Conservation (phyloP, 108 stramenopile genomes). For the Thalassiosira profunda region DNA sequence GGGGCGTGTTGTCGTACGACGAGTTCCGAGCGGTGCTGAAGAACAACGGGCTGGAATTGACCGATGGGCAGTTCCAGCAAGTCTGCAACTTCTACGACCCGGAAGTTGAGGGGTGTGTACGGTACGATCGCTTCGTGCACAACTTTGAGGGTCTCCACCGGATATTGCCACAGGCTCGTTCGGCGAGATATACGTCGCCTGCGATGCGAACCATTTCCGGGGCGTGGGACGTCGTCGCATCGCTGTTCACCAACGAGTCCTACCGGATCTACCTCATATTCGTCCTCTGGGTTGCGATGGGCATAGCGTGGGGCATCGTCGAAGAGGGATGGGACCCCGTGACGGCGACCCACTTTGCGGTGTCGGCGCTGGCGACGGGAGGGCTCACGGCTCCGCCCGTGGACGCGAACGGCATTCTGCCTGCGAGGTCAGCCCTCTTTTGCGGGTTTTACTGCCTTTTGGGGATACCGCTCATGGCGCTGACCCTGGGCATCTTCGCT, state of each 20-base stretch:
- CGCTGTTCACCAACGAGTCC: neutral
- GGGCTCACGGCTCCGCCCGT: slow-evolving; percentile 72
- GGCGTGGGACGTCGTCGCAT: slow-evolving; percentile 1
- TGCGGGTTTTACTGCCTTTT: slow-evolving; percentile 72
- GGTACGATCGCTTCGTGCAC: slow-evolving; percentile 15
- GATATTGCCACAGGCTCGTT: slow-evolving; percentile 11
- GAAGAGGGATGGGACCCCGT: slow-evolving; percentile 65
- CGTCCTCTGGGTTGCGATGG: slow-evolving; percentile 48
- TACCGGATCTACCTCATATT: slow-evolving; percentile 64
- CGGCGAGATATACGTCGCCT: neutral
- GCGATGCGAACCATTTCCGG: neutral
- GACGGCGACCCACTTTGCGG: slow-evolving; percentile 75
- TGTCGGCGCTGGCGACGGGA: slow-evolving; percentile 74
- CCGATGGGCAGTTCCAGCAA: slow-evolving; percentile 16
- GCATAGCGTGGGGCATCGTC: slow-evolving; percentile 58
- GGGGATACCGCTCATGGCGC: slow-evolving; percentile 69
- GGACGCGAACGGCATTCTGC: slow-evolving; percentile 57
- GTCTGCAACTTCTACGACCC: slow-evolving; percentile 31
- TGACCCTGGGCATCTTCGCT: slow-evolving; percentile 72
- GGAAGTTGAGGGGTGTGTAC: slow-evolving; percentile 2
- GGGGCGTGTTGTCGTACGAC: slow-evolving; percentile 34
- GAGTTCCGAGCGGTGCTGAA: slow-evolving; percentile 38
- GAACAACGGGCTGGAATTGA: slow-evolving; percentile 4
- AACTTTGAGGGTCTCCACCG: slow-evolving; percentile 26
- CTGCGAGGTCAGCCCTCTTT: slow-evolving; percentile 58